Evolutionary conservation across 768 basidiomycete species (phyloP).

Genomic region (Dendrothele bispora): DNA sequence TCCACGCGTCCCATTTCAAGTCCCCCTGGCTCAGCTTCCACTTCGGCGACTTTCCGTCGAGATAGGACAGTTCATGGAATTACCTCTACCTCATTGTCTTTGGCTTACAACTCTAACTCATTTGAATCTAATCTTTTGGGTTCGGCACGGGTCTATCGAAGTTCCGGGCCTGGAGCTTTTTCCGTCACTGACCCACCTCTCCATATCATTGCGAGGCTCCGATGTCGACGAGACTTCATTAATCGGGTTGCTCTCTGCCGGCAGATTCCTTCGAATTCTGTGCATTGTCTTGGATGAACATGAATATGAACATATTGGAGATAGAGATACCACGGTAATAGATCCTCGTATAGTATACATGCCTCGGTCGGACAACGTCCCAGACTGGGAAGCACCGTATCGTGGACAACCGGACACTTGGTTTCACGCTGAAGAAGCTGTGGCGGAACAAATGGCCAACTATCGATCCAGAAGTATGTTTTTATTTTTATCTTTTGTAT

Average conservation of each 20-base stretch:
- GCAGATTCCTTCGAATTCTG: conserved; percentile 24
- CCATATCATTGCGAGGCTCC: conserved; percentile 13
- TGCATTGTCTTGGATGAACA: conserved; percentile 26
- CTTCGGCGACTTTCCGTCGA: conserved; percentile 37
- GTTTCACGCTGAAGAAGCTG: conserved; percentile 31
- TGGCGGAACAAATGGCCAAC: conserved; percentile 6
- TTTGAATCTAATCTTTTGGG: conserved; percentile 39
- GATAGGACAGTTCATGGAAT: conserved; percentile 24
- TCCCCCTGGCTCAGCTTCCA: conserved; percentile 24
- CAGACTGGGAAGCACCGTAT: conserved; percentile 35
- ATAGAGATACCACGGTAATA: neutral
- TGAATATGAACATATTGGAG: neutral
- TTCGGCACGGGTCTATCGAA: conserved; percentile 16
- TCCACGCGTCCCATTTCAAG: conserved; percentile 17
- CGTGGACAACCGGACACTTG: conserved; percentile 25
- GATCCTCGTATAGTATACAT: conserved; percentile 32
- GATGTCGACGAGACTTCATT: conserved; percentile 9
- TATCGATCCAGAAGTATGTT: neutral
- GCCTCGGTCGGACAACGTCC: conserved; percentile 29
- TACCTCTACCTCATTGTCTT: conserved; percentile 14
- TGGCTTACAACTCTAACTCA: conserved; percentile 34
- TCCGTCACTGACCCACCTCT: conserved; percentile 31
- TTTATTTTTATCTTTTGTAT: no score
- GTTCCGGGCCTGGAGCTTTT: conserved; percentile 28
- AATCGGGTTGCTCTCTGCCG: conserved; percentile 23